Percentiles rank a stretch among this genome's conserved stretches.
Evolutionary conservation across 106 monocot species (phyloP).

Genomic region (Apostasia shenzhenica): DNA sequence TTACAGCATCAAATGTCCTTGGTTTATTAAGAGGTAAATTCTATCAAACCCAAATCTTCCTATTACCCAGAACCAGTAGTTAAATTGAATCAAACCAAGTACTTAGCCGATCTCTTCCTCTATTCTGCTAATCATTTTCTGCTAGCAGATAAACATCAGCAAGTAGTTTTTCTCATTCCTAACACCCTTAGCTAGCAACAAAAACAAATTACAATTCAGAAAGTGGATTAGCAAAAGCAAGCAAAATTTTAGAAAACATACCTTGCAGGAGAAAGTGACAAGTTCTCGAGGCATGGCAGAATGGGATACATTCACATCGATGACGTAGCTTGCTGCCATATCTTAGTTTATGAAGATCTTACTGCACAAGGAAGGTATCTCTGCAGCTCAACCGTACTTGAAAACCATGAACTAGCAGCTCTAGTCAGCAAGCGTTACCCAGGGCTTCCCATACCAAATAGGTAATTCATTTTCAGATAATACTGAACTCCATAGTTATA

Average conservation of each 20-base stretch:
- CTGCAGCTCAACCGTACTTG: slow-evolving; percentile 67
- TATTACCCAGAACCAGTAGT: no score
- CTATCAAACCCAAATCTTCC: not conserved
- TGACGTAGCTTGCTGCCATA: slow-evolving; percentile 78
- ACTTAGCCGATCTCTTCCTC: not conserved
- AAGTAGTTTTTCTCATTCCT: no score
- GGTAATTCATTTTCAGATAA: slow-evolving; percentile 11
- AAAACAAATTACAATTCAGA: no score
- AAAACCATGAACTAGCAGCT: slow-evolving; percentile 44
- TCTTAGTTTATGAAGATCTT: slow-evolving; percentile 61
- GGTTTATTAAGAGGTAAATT: slow-evolving; percentile 53
- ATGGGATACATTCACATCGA: slow-evolving; percentile 94
- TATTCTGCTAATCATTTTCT: not conserved
- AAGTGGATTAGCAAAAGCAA: not conserved
- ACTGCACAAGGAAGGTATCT: slow-evolving; percentile 65
- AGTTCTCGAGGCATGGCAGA: slow-evolving; percentile 61
- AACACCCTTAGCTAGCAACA: no score
- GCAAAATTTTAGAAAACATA: not conserved
- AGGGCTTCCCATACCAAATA: slow-evolving; percentile 48
- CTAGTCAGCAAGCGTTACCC: slow-evolving; percentile 46
- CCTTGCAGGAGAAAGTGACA: slow-evolving; percentile 44
- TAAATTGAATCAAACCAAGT: no score
- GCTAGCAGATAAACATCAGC: no score
- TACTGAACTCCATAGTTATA: no score
- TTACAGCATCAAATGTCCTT: slow-evolving; percentile 58